These are phyloP conservation scores for Kodamaea derodonti DNA, from an alignment of 1,139 yeast genomes.

Conservation along the genomic window DNA sequence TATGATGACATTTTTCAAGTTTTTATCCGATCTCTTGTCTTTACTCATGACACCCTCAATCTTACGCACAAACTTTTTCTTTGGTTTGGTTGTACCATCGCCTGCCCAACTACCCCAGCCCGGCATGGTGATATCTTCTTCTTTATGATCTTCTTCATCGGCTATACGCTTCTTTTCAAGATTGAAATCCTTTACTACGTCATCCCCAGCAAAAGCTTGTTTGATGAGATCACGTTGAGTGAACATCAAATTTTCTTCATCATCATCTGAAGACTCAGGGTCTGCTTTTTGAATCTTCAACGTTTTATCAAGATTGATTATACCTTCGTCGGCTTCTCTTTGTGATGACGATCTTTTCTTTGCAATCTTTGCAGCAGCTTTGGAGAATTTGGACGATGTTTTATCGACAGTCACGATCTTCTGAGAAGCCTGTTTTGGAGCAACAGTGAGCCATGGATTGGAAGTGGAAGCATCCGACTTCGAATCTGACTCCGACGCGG, in stretches of 20 bases:
- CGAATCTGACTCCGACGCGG: constrained; percentile 1
- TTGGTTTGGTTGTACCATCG: constrained; percentile 43
- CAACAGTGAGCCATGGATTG: constrained; percentile 71
- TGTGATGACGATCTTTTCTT: constrained; percentile 36
- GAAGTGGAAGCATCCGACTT: constrained; percentile 22
- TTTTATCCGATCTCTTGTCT: constrained; percentile 74
- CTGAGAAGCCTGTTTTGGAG: constrained; percentile 42
- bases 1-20: constrained; percentile 75
- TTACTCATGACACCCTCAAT: constrained; percentile 69
- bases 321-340: constrained; percentile 28
- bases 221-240: constrained; percentile 78
- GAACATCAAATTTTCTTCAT: constrained; percentile 44
- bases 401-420: constrained; percentile 56
- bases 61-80: constrained; percentile 62
- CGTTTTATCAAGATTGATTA: constrained; percentile 49
- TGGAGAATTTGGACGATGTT: constrained; percentile 53
- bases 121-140: constrained; percentile 80
- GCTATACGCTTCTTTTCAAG: constrained; percentile 67
- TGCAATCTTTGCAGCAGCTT: constrained; percentile 49
- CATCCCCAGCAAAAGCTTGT: constrained; percentile 97
- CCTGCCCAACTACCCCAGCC: constrained; percentile 95
- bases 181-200: constrained; percentile 74
- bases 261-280: constrained; percentile 14
- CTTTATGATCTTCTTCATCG: constrained; percentile 82
- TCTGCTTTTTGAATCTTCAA: constrained; percentile 24